Evolutionary conservation across 495 filamentous ascomycete species (phyloP).

Genomic region (Daldinia grandis): DNA sequence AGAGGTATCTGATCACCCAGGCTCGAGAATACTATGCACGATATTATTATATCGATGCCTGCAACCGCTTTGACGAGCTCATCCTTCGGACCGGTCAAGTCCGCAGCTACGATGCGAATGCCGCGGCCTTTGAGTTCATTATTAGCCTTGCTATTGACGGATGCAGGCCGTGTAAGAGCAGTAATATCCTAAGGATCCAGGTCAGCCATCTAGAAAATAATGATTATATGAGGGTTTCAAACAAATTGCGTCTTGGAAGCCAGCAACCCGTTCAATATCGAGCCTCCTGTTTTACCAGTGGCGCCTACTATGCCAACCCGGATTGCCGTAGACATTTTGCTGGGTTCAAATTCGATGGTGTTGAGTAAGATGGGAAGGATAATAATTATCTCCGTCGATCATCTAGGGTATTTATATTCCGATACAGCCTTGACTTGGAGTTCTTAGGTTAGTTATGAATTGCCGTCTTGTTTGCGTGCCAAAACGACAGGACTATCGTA

Average conservation of each 20-base stretch:
- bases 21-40: slow-evolving; percentile 54
- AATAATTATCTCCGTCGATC: background rate
- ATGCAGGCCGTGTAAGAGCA: slow-evolving; percentile 59
- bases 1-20: slow-evolving; percentile 59
- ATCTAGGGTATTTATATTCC: background rate
- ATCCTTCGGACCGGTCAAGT: slow-evolving; percentile 57
- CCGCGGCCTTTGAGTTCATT: slow-evolving; percentile 55
- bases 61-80: slow-evolving; percentile 52
- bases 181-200: slow-evolving; percentile 54
- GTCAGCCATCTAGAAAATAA: background rate
- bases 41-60: slow-evolving; percentile 63
- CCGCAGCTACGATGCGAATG: slow-evolving; percentile 57
- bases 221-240: background rate
- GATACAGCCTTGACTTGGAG: background rate
- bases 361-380: background rate
- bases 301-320: slow-evolving; percentile 46
- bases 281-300: slow-evolving; percentile 47
- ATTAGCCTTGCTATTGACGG: slow-evolving; percentile 58
- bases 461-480: background rate
- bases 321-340: background rate
- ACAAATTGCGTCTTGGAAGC: slow-evolving; percentile 40
- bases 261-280: slow-evolving; percentile 43
- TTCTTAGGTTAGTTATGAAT: background rate
- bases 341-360: background rate
- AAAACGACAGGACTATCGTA: background rate